These are phyloP conservation scores for Ophiocordyceps australis DNA, from an alignment of 2,329 filamentous ascomycete species.

Conservation along the genomic window DNA sequence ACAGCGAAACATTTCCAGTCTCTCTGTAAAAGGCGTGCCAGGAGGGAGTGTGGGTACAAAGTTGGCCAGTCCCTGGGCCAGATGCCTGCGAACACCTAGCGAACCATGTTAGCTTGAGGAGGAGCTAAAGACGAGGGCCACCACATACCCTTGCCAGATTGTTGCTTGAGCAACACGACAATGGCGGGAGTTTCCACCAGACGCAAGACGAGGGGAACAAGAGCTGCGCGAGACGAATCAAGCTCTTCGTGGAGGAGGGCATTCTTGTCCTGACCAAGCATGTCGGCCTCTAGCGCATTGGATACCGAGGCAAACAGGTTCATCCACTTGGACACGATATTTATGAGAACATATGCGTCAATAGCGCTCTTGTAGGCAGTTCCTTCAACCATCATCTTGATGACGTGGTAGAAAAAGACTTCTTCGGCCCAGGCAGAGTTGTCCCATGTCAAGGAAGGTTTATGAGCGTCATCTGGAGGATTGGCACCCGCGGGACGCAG, in stretches of 20 bases:
- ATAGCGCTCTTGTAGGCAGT: constrained; percentile 23
- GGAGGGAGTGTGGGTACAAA: constrained; percentile 41
- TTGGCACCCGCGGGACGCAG: neutral
- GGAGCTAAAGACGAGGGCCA: neutral
- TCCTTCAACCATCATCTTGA: constrained; percentile 58
- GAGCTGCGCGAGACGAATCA: constrained; percentile 40
- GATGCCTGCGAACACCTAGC: constrained; percentile 24
- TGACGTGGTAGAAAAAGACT: constrained; percentile 82
- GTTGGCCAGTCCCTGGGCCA: constrained; percentile 29
- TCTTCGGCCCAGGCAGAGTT: constrained; percentile 56
- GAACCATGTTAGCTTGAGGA: neutral
- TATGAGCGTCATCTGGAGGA: constrained; percentile 2
- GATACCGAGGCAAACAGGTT: constrained; percentile 32
- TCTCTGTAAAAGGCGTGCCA: constrained; percentile 31
- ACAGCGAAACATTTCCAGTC: constrained; percentile 38
- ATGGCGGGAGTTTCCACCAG: constrained; percentile 42
- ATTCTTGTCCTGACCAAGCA: constrained; percentile 24
- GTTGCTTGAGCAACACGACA: no score
- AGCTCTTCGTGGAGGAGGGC: constrained; percentile 34
- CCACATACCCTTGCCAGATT: constrained; percentile 30
- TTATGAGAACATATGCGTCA: constrained; percentile 30
- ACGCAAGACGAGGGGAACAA: constrained; percentile 43
- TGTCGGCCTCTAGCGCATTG: constrained; percentile 26
- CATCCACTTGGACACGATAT: constrained; percentile 39
- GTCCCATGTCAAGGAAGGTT: constrained; percentile 20